Evolutionary conservation across 306 rosid genomes (phyloP).

Genomic region (Abrus pulchellus): DNA sequence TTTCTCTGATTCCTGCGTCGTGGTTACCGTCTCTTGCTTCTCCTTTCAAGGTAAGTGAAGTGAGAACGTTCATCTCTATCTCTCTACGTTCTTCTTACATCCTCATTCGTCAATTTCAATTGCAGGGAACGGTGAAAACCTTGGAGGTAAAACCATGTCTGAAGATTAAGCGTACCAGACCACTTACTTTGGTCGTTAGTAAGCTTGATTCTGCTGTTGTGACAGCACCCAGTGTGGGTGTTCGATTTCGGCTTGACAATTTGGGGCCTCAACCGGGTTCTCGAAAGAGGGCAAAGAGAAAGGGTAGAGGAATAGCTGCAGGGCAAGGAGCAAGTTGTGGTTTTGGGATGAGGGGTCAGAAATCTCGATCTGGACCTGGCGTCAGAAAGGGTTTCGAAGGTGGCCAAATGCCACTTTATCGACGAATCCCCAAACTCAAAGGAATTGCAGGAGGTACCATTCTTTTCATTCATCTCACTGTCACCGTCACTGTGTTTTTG

Average conservation of each 20-base stretch:
- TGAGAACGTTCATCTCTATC: background rate
- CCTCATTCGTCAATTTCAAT: background rate
- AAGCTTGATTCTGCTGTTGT: constrained; percentile 51
- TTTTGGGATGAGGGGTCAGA: constrained; percentile 98
- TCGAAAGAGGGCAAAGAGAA: constrained; percentile 86
- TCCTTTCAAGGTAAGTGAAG: constrained; percentile 73
- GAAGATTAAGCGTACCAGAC: constrained; percentile 48
- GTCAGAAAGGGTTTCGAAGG: constrained; percentile 89
- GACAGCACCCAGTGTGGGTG: constrained; percentile 40
- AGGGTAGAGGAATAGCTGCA: constrained; percentile 92
- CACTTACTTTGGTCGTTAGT: constrained; percentile 45
- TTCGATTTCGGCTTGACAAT: constrained; percentile 80
- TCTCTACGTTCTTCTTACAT: background rate
- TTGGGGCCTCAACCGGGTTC: constrained; percentile 98
- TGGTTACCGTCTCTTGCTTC: constrained; percentile 56
- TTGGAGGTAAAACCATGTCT: constrained; percentile 57
- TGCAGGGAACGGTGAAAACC: constrained; percentile 68
- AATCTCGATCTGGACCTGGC: constrained; percentile 95
- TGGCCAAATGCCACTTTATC: constrained; percentile 97
- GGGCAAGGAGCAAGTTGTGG: constrained; percentile 99
- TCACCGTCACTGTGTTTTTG: no score
- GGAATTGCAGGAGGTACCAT: constrained; percentile 95
- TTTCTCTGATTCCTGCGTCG: constrained; percentile 56
- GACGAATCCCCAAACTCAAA: constrained; percentile 85
- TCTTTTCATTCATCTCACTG: background rate